Evolutionary conservation across 2,329 filamentous ascomycete genomes (phyloP).

Genomic region (Aciculosporium take): DNA sequence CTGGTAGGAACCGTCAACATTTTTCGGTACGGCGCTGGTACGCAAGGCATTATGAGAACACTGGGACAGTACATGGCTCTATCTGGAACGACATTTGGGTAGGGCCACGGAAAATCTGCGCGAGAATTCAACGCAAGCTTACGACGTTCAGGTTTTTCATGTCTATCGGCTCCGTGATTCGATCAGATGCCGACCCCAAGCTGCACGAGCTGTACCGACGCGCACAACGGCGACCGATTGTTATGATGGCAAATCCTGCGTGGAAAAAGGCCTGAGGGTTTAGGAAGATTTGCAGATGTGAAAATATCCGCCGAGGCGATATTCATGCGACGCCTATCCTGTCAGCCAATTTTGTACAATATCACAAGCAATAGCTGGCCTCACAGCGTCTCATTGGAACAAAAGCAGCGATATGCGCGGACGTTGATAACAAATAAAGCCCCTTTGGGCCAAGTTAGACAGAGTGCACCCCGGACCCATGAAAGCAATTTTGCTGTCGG

Average conservation of each 20-base stretch:
- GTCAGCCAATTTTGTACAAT: constrained; percentile 3
- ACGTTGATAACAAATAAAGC: neutral
- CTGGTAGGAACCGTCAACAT: constrained; percentile 77
- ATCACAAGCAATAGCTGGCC: neutral
- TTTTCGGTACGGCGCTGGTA: constrained; percentile 83
- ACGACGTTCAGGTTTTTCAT: constrained; percentile 68
- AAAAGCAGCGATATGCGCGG: neutral
- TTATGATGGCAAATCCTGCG: constrained; percentile 30
- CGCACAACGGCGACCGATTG: constrained; percentile 59
- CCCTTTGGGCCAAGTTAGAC: no score
- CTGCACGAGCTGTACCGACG: constrained; percentile 61
- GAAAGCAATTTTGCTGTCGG: neutral
- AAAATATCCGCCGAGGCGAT: constrained; percentile 3
- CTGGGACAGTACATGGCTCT: constrained; percentile 94
- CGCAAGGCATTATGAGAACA: constrained; percentile 86
- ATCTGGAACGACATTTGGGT: constrained; percentile 94
- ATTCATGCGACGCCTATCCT: neutral
- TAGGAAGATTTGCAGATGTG: neutral
- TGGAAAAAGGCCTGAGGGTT: constrained; percentile 16
- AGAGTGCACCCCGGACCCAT: neutral
- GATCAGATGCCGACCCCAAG: constrained; percentile 72
- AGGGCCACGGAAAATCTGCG: constrained; percentile 11
- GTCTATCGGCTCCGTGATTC: constrained; percentile 94
- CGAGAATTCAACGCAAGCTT: constrained; percentile 7
- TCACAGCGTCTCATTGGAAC: neutral